A percentile compares a stretch with the other conserved stretches of the same genome.
Conservation (phyloP, 164 flowering plant species). For the Magnolia sinica region DNA sequence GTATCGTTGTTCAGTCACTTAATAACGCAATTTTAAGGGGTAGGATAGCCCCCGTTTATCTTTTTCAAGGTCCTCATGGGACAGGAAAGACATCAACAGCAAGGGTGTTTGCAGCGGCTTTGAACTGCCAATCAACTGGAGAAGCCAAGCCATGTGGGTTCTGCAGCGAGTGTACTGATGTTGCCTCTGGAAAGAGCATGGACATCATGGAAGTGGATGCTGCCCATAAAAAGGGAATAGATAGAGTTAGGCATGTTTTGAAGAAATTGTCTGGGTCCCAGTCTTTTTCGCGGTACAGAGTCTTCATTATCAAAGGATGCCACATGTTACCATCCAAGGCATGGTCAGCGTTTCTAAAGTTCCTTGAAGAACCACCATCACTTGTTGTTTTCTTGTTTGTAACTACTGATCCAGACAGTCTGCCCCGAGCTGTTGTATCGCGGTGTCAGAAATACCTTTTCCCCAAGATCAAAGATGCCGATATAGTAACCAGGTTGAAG, state of each 20-base stretch:
- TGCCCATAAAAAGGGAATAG: constrained; percentile 59
- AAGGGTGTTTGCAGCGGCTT: constrained; percentile 74
- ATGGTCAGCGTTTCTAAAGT: constrained; percentile 74
- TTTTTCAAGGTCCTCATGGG: constrained; percentile 95
- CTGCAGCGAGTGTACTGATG: constrained; percentile 71
- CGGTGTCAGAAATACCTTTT: constrained; percentile 85
- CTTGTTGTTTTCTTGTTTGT: constrained; percentile 70
- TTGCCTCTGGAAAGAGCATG: constrained; percentile 52
- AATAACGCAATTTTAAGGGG: constrained; percentile 60
- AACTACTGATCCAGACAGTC: constrained; percentile 76
- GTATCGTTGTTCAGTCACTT: constrained; percentile 79
- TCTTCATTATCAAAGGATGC: constrained; percentile 83
- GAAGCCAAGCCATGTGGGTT: constrained; percentile 79
- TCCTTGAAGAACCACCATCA: constrained; percentile 69
- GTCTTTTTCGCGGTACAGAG: constrained; percentile 42
- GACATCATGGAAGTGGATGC: constrained; percentile 68
- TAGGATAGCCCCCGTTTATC: constrained; percentile 80
- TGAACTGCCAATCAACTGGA: constrained; percentile 69
- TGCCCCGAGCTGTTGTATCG: constrained; percentile 72
- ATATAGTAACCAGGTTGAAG: constrained; percentile 59
- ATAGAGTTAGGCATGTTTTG: constrained; percentile 43
- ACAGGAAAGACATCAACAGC: constrained; percentile 91
- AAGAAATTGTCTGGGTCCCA: constrained; percentile 34
- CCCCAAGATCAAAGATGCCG: constrained; percentile 75
- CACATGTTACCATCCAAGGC: constrained; percentile 76